Conservation (phyloP, 805 yeast genomes). For the Wickerhamomyces strasburgensis region DNA sequence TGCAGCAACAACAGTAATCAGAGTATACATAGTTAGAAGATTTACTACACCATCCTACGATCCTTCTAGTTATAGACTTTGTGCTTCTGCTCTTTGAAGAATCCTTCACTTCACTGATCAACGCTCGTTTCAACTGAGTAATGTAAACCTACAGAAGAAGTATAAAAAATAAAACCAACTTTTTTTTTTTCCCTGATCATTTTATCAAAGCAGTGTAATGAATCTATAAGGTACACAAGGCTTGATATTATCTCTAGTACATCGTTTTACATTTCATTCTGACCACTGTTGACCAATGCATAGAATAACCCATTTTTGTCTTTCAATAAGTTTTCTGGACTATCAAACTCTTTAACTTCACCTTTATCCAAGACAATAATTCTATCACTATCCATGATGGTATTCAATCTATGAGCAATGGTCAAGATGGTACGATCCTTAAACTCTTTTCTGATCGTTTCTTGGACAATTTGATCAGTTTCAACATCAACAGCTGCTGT, state of each 20-base stretch:
- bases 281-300: conserved; percentile 61
- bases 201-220: no score
- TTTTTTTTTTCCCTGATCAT: no score
- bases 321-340: conserved; percentile 62
- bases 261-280: conserved; percentile 3
- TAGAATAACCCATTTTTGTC: conserved; percentile 69
- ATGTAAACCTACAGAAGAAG: no score
- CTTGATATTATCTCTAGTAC: no score
- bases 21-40: no score
- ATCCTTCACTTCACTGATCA: no score
- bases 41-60: no score
- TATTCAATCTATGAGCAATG: conserved; percentile 80
- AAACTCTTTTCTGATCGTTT: conserved; percentile 71
- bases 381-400: conserved; percentile 75
- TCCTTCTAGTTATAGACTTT: no score
- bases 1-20: not conserved
- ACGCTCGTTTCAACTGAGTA: no score
- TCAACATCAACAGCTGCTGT: conserved; percentile 88
- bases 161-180: no score
- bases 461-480: conserved; percentile 72
- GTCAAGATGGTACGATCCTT: conserved; percentile 75
- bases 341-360: conserved; percentile 68
- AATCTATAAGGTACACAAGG: no score
- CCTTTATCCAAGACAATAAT: conserved; percentile 76
- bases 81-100: no score